phyloP scores from a whole-genome alignment of 768 basidiomycete species.

The Termitomyces sp. region DNA sequence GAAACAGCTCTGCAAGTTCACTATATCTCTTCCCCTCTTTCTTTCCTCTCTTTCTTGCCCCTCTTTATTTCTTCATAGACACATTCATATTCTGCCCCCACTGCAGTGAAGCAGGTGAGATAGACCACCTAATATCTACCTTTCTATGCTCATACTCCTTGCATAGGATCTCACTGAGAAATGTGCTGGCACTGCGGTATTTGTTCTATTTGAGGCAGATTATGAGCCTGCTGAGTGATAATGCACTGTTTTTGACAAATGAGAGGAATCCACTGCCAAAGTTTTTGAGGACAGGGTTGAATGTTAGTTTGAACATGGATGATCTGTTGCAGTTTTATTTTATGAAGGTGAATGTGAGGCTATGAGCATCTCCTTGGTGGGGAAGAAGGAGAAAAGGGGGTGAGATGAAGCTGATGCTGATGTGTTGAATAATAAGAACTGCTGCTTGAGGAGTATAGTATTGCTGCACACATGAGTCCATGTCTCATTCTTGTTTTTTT shows the following conservation, averaged over 20 bases:
- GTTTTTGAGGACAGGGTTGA: conserved; percentile 94
- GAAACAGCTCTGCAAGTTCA: conserved; percentile 84
- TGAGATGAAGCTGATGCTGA: no score
- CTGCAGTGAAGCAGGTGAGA: conserved; percentile 96
- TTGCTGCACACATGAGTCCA: conserved; percentile 85
- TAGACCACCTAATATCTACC: conserved; percentile 93
- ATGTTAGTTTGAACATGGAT: conserved; percentile 94
- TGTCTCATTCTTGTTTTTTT: no score
- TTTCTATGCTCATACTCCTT: conserved; percentile 97
- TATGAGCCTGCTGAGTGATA: conserved; percentile 98
- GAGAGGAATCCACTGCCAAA: conserved; percentile 96
- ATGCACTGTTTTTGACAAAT: conserved; percentile 93
- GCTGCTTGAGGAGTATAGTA: conserved; percentile 93
- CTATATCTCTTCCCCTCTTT: no score
- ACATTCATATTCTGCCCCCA: conserved; percentile 97
- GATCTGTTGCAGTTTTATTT: conserved; percentile 97
- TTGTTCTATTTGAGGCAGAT: conserved; percentile 98
- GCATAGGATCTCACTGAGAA: conserved; percentile 96
- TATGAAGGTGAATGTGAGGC: conserved; percentile 74
- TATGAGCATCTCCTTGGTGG: no score
- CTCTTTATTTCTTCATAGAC: conserved; percentile 40
- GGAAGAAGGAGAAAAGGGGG: no score
- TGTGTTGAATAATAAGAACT: conserved; percentile 61
- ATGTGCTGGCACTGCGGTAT: conserved; percentile 96
- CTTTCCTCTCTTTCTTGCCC: no score